Base-by-base conservation (phyloP, 2,329 filamentous ascomycete species). In the Fusarium sp. region DNA sequence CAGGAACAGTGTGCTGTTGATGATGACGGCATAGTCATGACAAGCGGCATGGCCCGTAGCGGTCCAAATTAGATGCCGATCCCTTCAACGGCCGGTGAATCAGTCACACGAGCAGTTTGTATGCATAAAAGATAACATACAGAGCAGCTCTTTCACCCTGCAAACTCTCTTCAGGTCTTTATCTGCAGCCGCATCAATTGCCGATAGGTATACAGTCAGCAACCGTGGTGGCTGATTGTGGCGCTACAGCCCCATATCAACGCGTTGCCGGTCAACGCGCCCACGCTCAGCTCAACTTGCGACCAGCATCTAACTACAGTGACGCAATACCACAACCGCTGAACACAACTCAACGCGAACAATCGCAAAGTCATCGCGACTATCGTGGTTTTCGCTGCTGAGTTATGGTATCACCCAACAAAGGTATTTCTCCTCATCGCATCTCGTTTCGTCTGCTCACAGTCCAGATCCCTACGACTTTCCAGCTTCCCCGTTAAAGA, bases 401-500 rank as follows among this genome's bases (percentile, higher is more conserved):
- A 41, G 45, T 39, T 30, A 75, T 75, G 72, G 65, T 56, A 24
- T 62, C 69, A 9, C 66, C 71, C 4, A 45, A 38, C 24, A 44
- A 70, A 75, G 72, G 73, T 75, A 73, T 51, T 52, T 24, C 7
- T 18, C 9, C n/a, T n/a, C 18, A 14, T 55, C 48, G 24, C 42
- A 26, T 22, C 4, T 12, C 38, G 20, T 41, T 34, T n/a, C 58
- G 22, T 42, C 13, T 34, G 62, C 68, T 73, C 47, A 73, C 61
- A 22, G 3, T 39, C 41, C 52, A 79, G 77, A 78, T 55, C 76
- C 71, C 8, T 78, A 78, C 69, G 75, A 78, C 38, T 63, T 78
- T 30, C 75, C 77, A 36, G 45, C 44, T 47, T 78, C 77, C 44
- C 77, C 77, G 5, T 38, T 51, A 26, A 67, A 56, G 42, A 42